Evolutionary conservation across 257 asterid genomes (phyloP).

Genomic region (Solanum gandarillasii): DNA sequence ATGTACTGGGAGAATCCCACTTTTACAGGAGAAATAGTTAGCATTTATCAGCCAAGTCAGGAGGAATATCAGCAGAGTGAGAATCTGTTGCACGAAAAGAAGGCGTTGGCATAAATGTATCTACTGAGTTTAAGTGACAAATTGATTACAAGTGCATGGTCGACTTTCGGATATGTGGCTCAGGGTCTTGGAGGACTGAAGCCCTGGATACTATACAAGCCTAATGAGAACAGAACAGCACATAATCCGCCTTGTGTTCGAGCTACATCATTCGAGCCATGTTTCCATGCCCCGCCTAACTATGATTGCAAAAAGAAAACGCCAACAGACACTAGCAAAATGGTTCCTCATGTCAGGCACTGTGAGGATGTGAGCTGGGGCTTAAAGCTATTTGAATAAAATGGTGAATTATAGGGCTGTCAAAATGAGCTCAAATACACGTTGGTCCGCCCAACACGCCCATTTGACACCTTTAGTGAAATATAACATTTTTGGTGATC

Average conservation of each 20-base stretch:
- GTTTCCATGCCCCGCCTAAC: conserved; percentile 51
- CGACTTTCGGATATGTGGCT: conserved; percentile 78
- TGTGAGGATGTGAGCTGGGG: conserved; percentile 73
- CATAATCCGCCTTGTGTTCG: conserved; percentile 46
- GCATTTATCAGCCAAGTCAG: conserved; percentile 50
- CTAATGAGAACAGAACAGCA: conserved; percentile 19
- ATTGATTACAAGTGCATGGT: conserved; percentile 59
- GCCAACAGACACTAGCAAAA: conserved; percentile 25
- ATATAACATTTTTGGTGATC: neutral
- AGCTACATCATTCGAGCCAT: conserved; percentile 53
- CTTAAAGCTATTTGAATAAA: conserved; percentile 32
- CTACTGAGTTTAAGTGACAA: conserved; percentile 57
- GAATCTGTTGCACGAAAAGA: conserved; percentile 31
- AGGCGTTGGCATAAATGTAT: conserved; percentile 67
- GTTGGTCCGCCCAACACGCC: neutral
- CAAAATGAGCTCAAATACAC: too few relatives aligned
- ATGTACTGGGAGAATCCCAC: conserved; percentile 58
- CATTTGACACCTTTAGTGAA: neutral
- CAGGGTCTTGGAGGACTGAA: conserved; percentile 69
- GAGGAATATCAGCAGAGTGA: conserved; percentile 46
- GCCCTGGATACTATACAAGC: conserved; percentile 62
- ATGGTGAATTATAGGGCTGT: neutral
- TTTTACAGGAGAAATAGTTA: conserved; percentile 31
- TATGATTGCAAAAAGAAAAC: conserved; percentile 33
- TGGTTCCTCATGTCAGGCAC: conserved; percentile 49